Conservation (phyloP, 2,329 filamentous ascomycete genomes). For the Chaetomium sp. region DNA sequence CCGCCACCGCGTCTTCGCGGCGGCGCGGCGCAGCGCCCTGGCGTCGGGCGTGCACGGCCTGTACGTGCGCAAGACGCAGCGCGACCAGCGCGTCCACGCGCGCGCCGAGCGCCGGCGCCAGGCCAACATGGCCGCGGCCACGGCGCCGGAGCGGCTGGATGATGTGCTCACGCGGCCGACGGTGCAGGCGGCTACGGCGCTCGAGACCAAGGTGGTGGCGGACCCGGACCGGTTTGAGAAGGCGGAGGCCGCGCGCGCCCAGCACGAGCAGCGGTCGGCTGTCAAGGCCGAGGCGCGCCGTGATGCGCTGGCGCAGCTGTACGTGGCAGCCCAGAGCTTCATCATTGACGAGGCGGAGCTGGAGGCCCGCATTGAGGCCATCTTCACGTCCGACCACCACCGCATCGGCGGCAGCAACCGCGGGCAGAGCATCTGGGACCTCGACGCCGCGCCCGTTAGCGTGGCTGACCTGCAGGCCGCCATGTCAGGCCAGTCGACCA, state of each 20-base stretch:
- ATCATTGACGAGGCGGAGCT: conserved; percentile 82
- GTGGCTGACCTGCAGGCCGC: conserved; percentile 50
- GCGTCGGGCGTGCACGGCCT: conserved; percentile 70
- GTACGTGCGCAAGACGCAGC: conserved; percentile 62
- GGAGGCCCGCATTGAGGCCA: conserved; percentile 68
- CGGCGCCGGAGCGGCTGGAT: conserved; percentile 71
- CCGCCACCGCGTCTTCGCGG: conserved; percentile 76
- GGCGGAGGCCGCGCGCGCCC: conserved; percentile 48
- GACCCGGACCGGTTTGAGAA: conserved; percentile 65
- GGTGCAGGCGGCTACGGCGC: conserved; percentile 55
- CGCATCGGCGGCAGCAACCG: conserved; percentile 48
- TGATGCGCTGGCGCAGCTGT: conserved; percentile 80
- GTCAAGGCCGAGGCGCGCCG: conserved; percentile 62
- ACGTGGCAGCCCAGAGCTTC: conserved; percentile 84
- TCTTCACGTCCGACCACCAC: conserved; percentile 64
- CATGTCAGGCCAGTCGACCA: conserved; percentile 38
- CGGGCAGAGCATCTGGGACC: conserved; percentile 55
- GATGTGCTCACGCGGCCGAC: conserved; percentile 74
- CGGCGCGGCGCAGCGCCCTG: conserved; percentile 70
- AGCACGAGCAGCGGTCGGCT: conserved; percentile 48
- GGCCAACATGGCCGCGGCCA: conserved; percentile 51
- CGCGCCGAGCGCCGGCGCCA: conserved; percentile 49
- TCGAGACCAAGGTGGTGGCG: conserved; percentile 54
- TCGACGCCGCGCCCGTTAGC: conserved; percentile 49
- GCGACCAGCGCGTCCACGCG: conserved; percentile 40